Percentiles rank a stretch among this genome's conserved stretches.
phyloP scores from a whole-genome alignment of 129 eudicot species.

The Apium graveolens region DNA sequence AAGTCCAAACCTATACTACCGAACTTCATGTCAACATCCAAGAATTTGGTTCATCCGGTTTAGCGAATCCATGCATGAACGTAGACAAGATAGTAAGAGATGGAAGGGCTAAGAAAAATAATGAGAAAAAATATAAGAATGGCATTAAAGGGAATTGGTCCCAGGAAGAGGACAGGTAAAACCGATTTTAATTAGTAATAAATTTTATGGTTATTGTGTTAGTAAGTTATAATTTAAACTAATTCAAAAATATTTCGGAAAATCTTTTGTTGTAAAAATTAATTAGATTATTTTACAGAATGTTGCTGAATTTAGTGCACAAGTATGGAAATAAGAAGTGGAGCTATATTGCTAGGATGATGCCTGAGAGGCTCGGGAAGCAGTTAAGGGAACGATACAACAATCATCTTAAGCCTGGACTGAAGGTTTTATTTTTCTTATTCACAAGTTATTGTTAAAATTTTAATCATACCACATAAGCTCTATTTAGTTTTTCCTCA shows the following conservation, averaged over 20 bases:
- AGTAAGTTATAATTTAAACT: no score
- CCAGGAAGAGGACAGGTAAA: slow-evolving; percentile 45
- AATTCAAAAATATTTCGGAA: neutral
- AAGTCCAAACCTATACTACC: neutral
- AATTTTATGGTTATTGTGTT: neutral
- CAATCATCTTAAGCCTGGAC: slow-evolving; percentile 65
- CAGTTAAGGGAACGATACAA: slow-evolving; percentile 84
- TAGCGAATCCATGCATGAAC: neutral
- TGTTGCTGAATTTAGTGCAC: slow-evolving; percentile 44
- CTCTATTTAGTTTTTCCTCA: no score
- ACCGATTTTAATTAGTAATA: neutral
- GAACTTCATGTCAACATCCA: neutral
- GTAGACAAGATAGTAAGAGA: neutral
- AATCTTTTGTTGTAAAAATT: neutral
- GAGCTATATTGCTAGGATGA: slow-evolving; percentile 52
- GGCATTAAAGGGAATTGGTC: slow-evolving; percentile 58
- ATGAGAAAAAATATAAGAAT: slow-evolving; percentile 9
- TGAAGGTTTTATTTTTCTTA: slow-evolving; percentile 33
- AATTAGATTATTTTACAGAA: slow-evolving; percentile 17
- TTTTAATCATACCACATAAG: no score
- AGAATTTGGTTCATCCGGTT: neutral
- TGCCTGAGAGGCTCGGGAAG: slow-evolving; percentile 68
- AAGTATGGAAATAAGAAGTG: slow-evolving; percentile 50
- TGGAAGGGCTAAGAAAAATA: slow-evolving; percentile 15
- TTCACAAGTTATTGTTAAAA: neutral